Conservation (phyloP, 495 filamentous ascomycete species). For the Penicillium subrubescens region DNA sequence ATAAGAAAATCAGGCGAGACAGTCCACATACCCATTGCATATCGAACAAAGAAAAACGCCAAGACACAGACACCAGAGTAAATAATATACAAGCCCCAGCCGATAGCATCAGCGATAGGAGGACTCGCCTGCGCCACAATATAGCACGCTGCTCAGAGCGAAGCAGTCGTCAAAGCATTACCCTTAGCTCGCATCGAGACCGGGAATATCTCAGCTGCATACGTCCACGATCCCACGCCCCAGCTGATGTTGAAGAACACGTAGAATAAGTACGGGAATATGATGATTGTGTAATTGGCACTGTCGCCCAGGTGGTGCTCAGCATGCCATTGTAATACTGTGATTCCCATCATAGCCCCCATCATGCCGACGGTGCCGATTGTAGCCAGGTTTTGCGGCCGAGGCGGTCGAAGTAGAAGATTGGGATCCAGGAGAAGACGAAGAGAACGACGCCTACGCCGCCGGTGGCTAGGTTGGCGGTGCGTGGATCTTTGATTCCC, state of each 20-base stretch:
- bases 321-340: not conserved
- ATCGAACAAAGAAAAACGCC: not conserved
- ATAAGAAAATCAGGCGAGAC: not conserved
- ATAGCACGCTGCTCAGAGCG: conserved; percentile 36
- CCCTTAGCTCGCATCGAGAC: conserved; percentile 33
- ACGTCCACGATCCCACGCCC: not conserved
- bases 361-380: not conserved
- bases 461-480: not conserved
- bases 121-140: conserved; percentile 72
- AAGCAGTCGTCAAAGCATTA: conserved; percentile 28
- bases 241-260: not conserved
- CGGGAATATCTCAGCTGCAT: not conserved
- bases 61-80: not conserved
- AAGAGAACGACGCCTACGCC: not conserved
- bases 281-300: not conserved
- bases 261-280: not conserved
- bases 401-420: not conserved
- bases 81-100: not conserved
- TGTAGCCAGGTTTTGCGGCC: not conserved
- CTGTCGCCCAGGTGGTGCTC: not conserved
- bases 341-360: not conserved
- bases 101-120: conserved; percentile 52
- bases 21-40: not conserved
- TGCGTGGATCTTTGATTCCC: not conserved
- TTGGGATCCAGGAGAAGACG: not conserved